Evolutionary conservation across 345 rosid species (phyloP).

Genomic region (Physaria fendleri): DNA sequence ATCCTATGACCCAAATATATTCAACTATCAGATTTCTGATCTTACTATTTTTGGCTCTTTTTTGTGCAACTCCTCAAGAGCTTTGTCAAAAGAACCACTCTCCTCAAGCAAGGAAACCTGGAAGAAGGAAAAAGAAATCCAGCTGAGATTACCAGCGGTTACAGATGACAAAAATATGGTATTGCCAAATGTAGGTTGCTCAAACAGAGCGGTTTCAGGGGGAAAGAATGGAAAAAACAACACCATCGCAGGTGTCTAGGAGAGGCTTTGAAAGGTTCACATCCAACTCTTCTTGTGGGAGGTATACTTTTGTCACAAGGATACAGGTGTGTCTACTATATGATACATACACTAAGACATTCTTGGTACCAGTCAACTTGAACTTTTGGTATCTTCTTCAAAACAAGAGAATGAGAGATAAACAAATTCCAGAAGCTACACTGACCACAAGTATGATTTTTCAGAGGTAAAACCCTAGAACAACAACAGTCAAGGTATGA

Average conservation of each 20-base stretch:
- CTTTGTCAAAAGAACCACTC: conserved; percentile 56
- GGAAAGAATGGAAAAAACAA: not conserved
- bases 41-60: conserved; percentile 76
- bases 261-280: not conserved
- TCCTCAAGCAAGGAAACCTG: conserved; percentile 93
- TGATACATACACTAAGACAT: not conserved
- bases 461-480: not conserved
- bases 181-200: conserved; percentile 3
- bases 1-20: conserved; percentile 3
- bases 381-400: not conserved
- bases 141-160: conserved; percentile 1
- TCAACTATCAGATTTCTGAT: not conserved
- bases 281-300: not conserved
- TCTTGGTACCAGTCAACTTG: not conserved
- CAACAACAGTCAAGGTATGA: conserved; percentile 1
- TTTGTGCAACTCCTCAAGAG: conserved; percentile 75
- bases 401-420: too few relatives aligned
- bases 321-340: not conserved
- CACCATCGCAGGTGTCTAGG: not conserved
- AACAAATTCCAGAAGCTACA: not conserved
- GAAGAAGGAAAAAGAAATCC: not conserved
- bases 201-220: not conserved
- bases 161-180: conserved; percentile 1
- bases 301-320: not conserved
- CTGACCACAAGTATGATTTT: not conserved